Evolutionary conservation across 495 filamentous ascomycete genomes (phyloP), one percentile per base, ranked within the genome.

Genomic region (Cryomyces minteri): DNA sequence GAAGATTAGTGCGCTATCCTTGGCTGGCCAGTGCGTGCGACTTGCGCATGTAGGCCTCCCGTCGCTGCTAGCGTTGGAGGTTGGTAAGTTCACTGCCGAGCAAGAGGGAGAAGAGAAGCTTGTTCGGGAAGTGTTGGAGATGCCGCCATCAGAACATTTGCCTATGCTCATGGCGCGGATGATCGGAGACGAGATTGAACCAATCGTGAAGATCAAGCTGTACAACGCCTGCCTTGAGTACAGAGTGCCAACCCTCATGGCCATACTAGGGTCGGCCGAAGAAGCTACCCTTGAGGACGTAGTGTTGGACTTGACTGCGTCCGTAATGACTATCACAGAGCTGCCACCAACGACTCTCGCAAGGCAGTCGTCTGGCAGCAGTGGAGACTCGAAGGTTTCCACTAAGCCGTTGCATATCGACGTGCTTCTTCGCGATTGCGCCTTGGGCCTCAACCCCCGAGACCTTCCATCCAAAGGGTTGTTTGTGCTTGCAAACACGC

Each of bases 161-260:
- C 75, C 77, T 2, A 74, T 81, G 58, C 51, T 85, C 30, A 84
- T 86, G 78, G 76, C 79, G 50, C 72, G 92, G 40, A 80, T 90
- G 61, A 79, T 99, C 43, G 83, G 83, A 0, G 87, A 95, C 58
- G 92, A 95, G 53, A 83, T 92, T 64, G 88, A 95, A 46, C 87
- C 92, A 0, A 78, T 84, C 9, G 64, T 94, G 44, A 93, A 88
- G 58, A 54, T 95, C 48, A 92, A 92, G 57, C 58, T 95, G 30
- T 77, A 79, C 59, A 83, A 88, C 49, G 44, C 94, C 9, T 77
- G 76, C 43, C 54, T 82, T 14, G 92, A 99, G 50, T 96, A 99
- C 59, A 77, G 76, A 6, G 76, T 95, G 8, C 69, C 83, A 4
- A 83, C 80, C 5, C 54, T 94, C 4, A 81, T 90, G 66, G 81